Evolutionary conservation across 352 stramenopile genomes (phyloP).

Genomic region (Aphanomyces euteiches): DNA sequence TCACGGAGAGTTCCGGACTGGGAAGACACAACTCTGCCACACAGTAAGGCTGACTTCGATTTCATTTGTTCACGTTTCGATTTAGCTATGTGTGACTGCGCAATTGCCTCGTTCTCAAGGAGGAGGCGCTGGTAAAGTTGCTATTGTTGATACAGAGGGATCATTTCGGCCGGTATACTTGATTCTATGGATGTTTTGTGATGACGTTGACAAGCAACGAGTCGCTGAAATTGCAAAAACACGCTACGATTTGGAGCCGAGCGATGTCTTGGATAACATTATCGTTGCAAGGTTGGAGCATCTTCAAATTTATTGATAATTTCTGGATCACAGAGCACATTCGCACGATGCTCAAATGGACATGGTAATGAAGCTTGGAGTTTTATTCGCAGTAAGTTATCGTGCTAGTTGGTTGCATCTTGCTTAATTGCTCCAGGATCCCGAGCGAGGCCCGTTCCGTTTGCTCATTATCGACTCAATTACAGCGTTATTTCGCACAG

Average conservation of each 20-base stretch:
- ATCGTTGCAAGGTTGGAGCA: slow-evolving; percentile 72
- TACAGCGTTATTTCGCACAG: slow-evolving; percentile 86
- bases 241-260: slow-evolving; percentile 75
- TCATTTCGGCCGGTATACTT: slow-evolving; percentile 81
- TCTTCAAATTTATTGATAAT: slow-evolving; percentile 21
- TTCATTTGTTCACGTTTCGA: not conserved
- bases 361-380: slow-evolving; percentile 68
- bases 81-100: slow-evolving; percentile 62
- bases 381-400: slow-evolving; percentile 59
- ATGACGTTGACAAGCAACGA: slow-evolving; percentile 46
- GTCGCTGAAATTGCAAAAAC: slow-evolving; percentile 80
- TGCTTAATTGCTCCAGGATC: slow-evolving; percentile 38
- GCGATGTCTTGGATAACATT: slow-evolving; percentile 93
- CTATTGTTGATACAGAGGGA: slow-evolving; percentile 89
- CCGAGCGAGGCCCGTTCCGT: slow-evolving; percentile 66
- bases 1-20: slow-evolving; percentile 91
- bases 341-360: slow-evolving; percentile 87
- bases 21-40: slow-evolving; percentile 93
- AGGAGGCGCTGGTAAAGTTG: slow-evolving; percentile 78
- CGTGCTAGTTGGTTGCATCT: too few relatives aligned
- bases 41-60: slow-evolving; percentile 47
- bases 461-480: slow-evolving; percentile 89
- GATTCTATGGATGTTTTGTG: not conserved
- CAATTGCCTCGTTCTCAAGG: slow-evolving; percentile 84
- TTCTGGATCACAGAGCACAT: slow-evolving; percentile 51